Percentiles rank a stretch among this genome's conserved stretches.
Conservation (phyloP, 1,139 yeast species). For the Saccharomyces hybrid region DNA sequence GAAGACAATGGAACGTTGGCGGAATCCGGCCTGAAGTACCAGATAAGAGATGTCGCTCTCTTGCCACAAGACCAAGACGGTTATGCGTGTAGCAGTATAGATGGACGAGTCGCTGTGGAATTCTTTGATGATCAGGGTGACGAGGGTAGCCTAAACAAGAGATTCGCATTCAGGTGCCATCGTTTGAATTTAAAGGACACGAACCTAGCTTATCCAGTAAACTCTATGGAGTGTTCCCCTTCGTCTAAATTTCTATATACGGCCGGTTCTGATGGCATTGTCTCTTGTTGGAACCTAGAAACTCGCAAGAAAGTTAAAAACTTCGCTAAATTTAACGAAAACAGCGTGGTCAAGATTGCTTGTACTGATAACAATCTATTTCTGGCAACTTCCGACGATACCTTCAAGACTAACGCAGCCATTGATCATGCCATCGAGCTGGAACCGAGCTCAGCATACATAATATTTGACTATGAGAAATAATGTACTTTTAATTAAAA, state of each 20-base stretch:
- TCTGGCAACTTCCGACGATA: constrained; percentile 59
- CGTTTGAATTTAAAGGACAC: constrained; percentile 40
- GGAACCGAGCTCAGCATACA: constrained; percentile 23
- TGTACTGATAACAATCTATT: constrained; percentile 38
- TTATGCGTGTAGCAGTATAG: constrained; percentile 76
- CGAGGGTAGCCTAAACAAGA: constrained; percentile 32
- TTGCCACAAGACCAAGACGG: constrained; percentile 52
- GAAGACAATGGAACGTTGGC: constrained; percentile 42
- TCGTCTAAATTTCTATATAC: constrained; percentile 50
- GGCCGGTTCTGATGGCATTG: constrained; percentile 71
- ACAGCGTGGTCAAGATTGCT: constrained; percentile 46
- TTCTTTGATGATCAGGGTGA: constrained; percentile 44
- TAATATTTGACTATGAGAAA: constrained; percentile 6
- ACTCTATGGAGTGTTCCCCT: constrained; percentile 52
- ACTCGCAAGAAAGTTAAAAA: constrained; percentile 49
- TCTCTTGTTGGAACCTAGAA: constrained; percentile 66
- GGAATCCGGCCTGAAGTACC: constrained; percentile 68
- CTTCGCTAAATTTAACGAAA: constrained; percentile 43
- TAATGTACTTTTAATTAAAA: neutral
- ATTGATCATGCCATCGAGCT: constrained; percentile 16
- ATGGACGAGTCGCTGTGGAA: constrained; percentile 82
- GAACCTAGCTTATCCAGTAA: constrained; percentile 72
- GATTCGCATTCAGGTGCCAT: constrained; percentile 84
- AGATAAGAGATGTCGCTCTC: constrained; percentile 53
- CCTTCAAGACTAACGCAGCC: constrained; percentile 35